A percentile compares a stretch with the other conserved stretches of the same genome.
These are phyloP conservation scores for Hypoxylon sp. DNA, from an alignment of 2,329 filamentous ascomycete species.

Conservation along the genomic window DNA sequence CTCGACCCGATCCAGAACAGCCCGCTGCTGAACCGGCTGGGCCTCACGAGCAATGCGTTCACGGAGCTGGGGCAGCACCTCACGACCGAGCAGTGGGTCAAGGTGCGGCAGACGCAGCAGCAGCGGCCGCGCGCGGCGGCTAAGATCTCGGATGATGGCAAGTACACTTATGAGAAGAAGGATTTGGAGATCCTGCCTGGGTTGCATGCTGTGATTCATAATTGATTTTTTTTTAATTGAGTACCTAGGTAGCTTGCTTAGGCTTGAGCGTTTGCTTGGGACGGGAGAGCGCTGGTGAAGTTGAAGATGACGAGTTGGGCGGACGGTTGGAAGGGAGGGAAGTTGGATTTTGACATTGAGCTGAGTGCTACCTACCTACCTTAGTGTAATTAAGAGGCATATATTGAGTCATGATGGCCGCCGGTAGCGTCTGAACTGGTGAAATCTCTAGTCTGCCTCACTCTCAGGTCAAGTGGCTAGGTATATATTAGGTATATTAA, in stretches of 20 bases:
- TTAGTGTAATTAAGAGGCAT: background rate
- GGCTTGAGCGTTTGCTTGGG: too few relatives aligned
- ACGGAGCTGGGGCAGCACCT: slow-evolving; percentile 59
- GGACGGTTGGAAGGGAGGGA: too few relatives aligned
- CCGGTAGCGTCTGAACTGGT: background rate
- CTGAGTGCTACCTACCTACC: too few relatives aligned
- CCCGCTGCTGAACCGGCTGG: slow-evolving; percentile 56
- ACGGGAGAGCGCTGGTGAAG: too few relatives aligned
- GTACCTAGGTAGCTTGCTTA: too few relatives aligned
- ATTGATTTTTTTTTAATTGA: slow-evolving; percentile 38
- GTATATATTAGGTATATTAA: too few relatives aligned
- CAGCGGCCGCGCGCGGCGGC: slow-evolving; percentile 56
- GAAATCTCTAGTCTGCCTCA: too few relatives aligned
- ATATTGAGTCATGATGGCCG: background rate
- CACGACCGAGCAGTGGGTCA: slow-evolving; percentile 60
- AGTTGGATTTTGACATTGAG: too few relatives aligned
- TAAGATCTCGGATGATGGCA: slow-evolving; percentile 57
- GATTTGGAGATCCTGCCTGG: slow-evolving; percentile 61
- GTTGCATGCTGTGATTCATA: slow-evolving; percentile 59
- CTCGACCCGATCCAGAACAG: slow-evolving; percentile 58
- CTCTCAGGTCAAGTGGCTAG: too few relatives aligned
- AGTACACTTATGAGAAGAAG: slow-evolving; percentile 55
- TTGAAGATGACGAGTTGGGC: too few relatives aligned
- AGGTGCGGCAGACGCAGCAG: slow-evolving; percentile 60
- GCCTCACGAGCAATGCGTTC: slow-evolving; percentile 57